phyloP scores from a whole-genome alignment of 2,329 filamentous ascomycete species.

The Pyrenophora teres region DNA sequence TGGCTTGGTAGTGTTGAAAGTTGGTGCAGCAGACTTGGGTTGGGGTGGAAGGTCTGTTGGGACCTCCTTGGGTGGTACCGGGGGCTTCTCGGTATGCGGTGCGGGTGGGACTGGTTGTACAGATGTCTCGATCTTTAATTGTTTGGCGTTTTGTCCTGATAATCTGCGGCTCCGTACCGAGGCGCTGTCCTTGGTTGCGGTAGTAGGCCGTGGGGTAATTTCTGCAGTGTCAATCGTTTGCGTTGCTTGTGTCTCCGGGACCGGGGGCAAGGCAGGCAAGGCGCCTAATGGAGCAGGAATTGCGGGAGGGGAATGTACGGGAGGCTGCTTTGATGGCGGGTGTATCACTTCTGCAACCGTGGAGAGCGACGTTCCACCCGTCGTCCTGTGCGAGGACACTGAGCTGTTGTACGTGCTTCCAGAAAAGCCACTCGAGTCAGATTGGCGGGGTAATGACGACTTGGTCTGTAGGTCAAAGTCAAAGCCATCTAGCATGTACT shows the following conservation, averaged over 20 bases:
- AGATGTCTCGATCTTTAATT: constrained; percentile 85
- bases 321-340: constrained; percentile 42
- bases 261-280: constrained; percentile 35
- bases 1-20: constrained; percentile 34
- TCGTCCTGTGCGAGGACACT: constrained; percentile 71
- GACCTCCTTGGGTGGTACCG: constrained; percentile 39
- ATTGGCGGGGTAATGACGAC: constrained; percentile 73
- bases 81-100: constrained; percentile 44
- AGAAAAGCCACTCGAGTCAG: constrained; percentile 80
- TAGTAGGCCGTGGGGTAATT: constrained; percentile 34
- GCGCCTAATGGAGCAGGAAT: constrained; percentile 38
- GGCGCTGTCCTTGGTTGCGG: constrained; percentile 33
- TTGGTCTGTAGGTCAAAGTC: constrained; percentile 72
- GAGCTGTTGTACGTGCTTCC: constrained; percentile 81
- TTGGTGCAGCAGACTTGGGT: constrained; percentile 44
- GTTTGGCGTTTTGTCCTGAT: constrained; percentile 78
- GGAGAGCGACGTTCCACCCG: constrained; percentile 69
- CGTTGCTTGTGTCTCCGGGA: constrained; percentile 37
- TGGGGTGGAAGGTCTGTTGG: constrained; percentile 38
- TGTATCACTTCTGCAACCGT: constrained; percentile 70
- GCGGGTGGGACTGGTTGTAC: constrained; percentile 43
- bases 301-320: constrained; percentile 36
- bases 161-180: constrained; percentile 75
- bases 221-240: constrained; percentile 32
- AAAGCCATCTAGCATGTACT: constrained; percentile 82